Evolutionary conservation across 257 asterid genomes (phyloP).

Genomic region (Capsicum rhomboideum): DNA sequence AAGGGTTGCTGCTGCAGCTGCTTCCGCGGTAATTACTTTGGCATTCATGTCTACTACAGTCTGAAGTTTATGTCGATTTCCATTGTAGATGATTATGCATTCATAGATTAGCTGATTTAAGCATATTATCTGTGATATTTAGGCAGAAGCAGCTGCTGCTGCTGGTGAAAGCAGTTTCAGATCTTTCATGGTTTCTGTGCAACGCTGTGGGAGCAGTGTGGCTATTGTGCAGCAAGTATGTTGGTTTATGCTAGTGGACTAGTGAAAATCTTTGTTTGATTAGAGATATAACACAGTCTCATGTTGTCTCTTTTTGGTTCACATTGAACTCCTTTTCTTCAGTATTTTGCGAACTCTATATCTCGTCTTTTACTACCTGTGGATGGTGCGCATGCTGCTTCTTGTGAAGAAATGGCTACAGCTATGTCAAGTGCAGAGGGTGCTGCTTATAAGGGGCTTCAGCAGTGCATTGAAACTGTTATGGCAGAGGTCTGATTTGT

Average conservation of each 20-base stretch:
- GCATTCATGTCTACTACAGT: slow-evolving; percentile 8
- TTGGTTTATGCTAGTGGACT: slow-evolving; percentile 4
- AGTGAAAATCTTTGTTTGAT: neutral
- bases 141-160: slow-evolving; percentile 99
- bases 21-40: slow-evolving; percentile 74
- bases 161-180: slow-evolving; percentile 99
- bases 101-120: slow-evolving; percentile 6
- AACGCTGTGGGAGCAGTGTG: slow-evolving; percentile 98
- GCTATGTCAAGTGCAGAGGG: slow-evolving; percentile 97
- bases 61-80: neutral
- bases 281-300: neutral
- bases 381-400: slow-evolving; percentile 99
- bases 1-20: slow-evolving; percentile 97
- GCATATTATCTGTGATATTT: slow-evolving; percentile 7
- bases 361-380: slow-evolving; percentile 90
- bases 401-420: slow-evolving; percentile 96
- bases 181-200: slow-evolving; percentile 98
- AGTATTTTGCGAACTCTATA: slow-evolving; percentile 90
- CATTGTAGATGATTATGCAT: neutral
- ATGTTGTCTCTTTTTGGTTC: neutral
- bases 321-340: slow-evolving; percentile 15
- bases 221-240: slow-evolving; percentile 98
- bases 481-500: slow-evolving; percentile 76
- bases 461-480: slow-evolving; percentile 95
- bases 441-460: slow-evolving; percentile 97